Base-by-base conservation (phyloP, 164 flowering plant species). In the Vitis amurensis region DNA sequence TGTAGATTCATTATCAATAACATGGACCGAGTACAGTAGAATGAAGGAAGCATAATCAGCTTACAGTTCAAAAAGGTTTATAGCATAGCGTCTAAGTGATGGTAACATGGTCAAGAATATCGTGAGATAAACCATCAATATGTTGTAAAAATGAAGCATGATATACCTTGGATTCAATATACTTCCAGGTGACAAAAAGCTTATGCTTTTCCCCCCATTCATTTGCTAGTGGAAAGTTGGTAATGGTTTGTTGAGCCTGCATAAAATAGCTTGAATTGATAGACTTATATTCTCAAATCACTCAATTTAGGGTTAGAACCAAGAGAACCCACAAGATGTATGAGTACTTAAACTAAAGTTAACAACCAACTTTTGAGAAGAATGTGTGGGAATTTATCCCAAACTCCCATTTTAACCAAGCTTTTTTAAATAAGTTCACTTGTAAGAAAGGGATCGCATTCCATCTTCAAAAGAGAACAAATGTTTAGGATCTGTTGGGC, bases 231-330 rank as follows among this genome's bases (percentile, higher is more conserved):
- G 56, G 56, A 53, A 53, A 6, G 56, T 53, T 2, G n/a, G n/a
- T n/a, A 53, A 53, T 53, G 56, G 9, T 53, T n/a, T 53, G n/a
- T 53, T 53, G 56, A 53, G 56, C 56, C 56, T 53, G 56, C 56
- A 53, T 6, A 53, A n/a, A 53, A 53, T 53, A 13, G 56, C 56
- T 13, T 53, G n/a, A 53, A 53, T 12, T 13, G n/a, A 53, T n/a
- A 15, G 8, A 11, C 16, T 1, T 12, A 14, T 53, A 53, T 53
- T 13, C n/a, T 5, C 56, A 53, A 13, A 53, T 12, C 44, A 37
- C 44, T 3, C 44, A 6, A 53, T 53, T 5, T 13, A 53, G 56
- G 56, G 56, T 14, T 15, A 53, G n/a, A 14, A 53, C 14, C 11
- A 5, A 14, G 56, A 53, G 56, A 53, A 53, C 14, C n/a, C n/a